These are phyloP conservation scores for Nemania sp. DNA, from an alignment of 2,329 filamentous ascomycete species.

Conservation along the genomic window DNA sequence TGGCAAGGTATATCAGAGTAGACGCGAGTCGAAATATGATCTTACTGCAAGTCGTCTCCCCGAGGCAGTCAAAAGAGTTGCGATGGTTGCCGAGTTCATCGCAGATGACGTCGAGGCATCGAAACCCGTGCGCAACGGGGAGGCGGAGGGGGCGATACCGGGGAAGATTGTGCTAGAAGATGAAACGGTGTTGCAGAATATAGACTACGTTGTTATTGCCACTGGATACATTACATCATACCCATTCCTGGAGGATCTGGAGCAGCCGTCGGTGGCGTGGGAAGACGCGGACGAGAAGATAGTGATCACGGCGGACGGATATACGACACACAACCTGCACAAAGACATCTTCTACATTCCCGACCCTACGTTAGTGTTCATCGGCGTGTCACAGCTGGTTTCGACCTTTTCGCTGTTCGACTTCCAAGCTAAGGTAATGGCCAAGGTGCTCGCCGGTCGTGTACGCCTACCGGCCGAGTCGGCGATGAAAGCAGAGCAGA, in stretches of 20 bases:
- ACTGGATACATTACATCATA: constrained; percentile 77
- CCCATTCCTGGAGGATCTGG: constrained; percentile 70
- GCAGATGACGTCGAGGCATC: constrained; percentile 50
- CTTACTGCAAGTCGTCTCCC: constrained; percentile 66
- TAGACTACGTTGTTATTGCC: constrained; percentile 72
- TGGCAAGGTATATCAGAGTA: constrained; percentile 61
- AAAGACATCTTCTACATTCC: constrained; percentile 79
- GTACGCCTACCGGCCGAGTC: constrained; percentile 59
- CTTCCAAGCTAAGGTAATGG: constrained; percentile 73
- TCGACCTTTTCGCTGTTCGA: constrained; percentile 78
- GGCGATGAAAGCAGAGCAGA: constrained; percentile 54
- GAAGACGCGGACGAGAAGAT: constrained; percentile 63
- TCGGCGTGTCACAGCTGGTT: constrained; percentile 74
- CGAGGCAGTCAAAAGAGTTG: constrained; percentile 62
- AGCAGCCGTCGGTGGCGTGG: constrained; percentile 55
- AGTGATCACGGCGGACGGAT: constrained; percentile 72
- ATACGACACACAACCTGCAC: constrained; percentile 74
- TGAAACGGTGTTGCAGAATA: constrained; percentile 63
- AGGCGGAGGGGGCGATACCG: constrained; percentile 57
- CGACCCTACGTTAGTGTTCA: constrained; percentile 72
- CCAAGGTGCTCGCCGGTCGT: constrained; percentile 66
- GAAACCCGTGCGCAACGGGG: constrained; percentile 16
- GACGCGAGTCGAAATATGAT: constrained; percentile 71
- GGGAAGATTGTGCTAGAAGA: constrained; percentile 64
- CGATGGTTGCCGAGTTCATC: constrained; percentile 61